Percentiles rank a stretch among this genome's conserved stretches.
Evolutionary conservation across 371 early-diverging fungal species (phyloP).

Genomic region (Sporodiniella umbellata): DNA sequence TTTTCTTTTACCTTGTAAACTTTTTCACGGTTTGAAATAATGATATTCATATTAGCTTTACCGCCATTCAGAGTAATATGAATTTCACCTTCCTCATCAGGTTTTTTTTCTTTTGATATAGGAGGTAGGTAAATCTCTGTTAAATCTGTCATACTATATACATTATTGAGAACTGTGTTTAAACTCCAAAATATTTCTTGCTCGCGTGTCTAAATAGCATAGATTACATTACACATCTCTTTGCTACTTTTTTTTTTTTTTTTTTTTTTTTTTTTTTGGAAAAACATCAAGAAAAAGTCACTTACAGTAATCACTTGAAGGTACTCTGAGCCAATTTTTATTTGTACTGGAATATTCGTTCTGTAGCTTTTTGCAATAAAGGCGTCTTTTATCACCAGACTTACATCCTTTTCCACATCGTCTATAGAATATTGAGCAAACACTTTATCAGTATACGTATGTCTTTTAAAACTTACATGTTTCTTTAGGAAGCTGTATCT

Average conservation of each 20-base stretch:
- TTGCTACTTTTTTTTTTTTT: no score
- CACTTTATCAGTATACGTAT: no score
- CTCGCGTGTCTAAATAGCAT: slow-evolving; percentile 31
- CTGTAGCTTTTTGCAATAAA: slow-evolving; percentile 52
- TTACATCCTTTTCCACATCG: slow-evolving; percentile 62
- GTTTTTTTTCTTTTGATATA: slow-evolving; percentile 32
- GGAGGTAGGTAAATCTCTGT: slow-evolving; percentile 60
- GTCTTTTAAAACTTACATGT: slow-evolving; percentile 41
- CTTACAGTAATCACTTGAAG: slow-evolving; percentile 70
- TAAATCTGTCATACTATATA: slow-evolving; percentile 78
- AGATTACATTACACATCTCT: no score
- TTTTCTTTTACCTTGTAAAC: slow-evolving; percentile 48
- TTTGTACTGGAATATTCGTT: slow-evolving; percentile 63
- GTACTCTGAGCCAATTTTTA: slow-evolving; percentile 74
- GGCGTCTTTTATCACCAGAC: slow-evolving; percentile 54
- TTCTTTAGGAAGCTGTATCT: slow-evolving; percentile 70
- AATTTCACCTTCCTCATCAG: slow-evolving; percentile 62
- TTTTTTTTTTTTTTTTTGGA: no score
- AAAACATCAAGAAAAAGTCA: not conserved
- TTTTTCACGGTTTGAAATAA: slow-evolving; percentile 72
- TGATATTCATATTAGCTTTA: slow-evolving; percentile 56
- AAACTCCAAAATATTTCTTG: slow-evolving; percentile 68
- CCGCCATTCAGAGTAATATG: slow-evolving; percentile 60
- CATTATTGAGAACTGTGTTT: slow-evolving; percentile 73
- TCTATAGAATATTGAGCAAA: slow-evolving; percentile 35